Conservation (phyloP, 768 basidiomycete genomes). For the Leccinum olivaceopallidum region DNA sequence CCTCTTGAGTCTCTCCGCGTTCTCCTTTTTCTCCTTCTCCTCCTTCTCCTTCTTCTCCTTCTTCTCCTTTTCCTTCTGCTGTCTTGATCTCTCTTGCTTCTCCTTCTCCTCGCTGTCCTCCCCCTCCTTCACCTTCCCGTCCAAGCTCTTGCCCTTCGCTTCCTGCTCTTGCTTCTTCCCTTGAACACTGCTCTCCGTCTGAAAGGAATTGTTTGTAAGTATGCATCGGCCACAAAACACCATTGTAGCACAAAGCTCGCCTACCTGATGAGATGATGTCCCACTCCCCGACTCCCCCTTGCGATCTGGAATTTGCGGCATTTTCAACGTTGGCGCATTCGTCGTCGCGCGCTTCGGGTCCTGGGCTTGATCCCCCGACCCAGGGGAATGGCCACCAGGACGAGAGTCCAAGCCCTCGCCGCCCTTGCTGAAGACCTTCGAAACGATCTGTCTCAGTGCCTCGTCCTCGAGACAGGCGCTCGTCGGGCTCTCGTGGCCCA, state of each 20-base stretch:
- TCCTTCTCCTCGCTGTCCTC: background rate
- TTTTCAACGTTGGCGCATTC: too few species aligned
- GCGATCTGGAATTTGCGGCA: constrained; percentile 17
- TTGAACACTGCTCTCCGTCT: background rate
- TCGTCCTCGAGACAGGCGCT: constrained; percentile 34
- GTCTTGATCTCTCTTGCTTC: too few species aligned
- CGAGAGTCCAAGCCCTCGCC: constrained; percentile 20
- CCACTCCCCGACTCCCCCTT: background rate
- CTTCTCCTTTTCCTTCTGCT: background rate
- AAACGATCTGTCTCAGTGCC: constrained; percentile 34
- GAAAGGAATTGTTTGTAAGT: background rate
- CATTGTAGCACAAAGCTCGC: background rate
- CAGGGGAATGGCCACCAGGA: constrained; percentile 15
- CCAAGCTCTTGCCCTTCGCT: background rate
- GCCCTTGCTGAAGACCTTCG: constrained; percentile 30
- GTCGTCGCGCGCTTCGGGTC: constrained; percentile 2
- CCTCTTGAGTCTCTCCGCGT: background rate
- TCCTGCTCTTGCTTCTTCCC: background rate
- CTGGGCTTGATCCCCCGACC: constrained; percentile 20
- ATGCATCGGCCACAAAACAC: constrained; percentile 1
- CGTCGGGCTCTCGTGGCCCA: constrained; percentile 33
- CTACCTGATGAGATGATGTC: constrained; percentile 6
- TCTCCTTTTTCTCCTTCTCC: background rate
- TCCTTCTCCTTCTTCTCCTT: background rate
- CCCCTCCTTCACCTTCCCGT: background rate